Base-by-base conservation (phyloP, 495 filamentous ascomycete genomes). In the Penicillium simplicissimum region DNA sequence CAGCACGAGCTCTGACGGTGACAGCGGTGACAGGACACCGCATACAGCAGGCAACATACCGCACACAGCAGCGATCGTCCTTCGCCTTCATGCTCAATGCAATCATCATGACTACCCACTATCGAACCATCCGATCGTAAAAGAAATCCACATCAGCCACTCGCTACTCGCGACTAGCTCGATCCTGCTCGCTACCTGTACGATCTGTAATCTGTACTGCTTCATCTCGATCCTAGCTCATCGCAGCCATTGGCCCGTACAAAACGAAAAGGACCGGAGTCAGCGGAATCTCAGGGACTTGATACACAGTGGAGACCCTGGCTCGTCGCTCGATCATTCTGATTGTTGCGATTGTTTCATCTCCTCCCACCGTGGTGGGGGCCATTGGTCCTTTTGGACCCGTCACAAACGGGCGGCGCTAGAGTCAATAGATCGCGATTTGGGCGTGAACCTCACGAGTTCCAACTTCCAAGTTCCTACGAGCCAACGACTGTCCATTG, bases 321-420 rank as follows among this genome's bases (percentile, higher is more conserved):
- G 17, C 55, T 17, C 25, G 28, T 34, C 8, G 19, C 42, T 19
- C 19, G 42, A 45, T 45, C 11, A 11, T 23, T 40, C 42, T 45
- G 42, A 45, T 43, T 36, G 56, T 25, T 31, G 28, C 31, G 15
- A 33, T 49, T 51, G 65, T 67, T 64, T 67, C 65, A 67, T 57
- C 33, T 66, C 13, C 3, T 10, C 36, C 31, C 31, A 40, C 25
- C n/a, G 2, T 7, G 35, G 62, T 65, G 62, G 62, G 40, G 62
- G 38, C 62, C 58, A 58, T 60, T 53, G 51, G 28, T 19, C 51
- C 31, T 31, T 8, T 37, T 54, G 52, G 64, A 62, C 47, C 63
- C 63, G 34, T 66, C 64, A 62, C 43, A 61, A 62, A 38, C 14
- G 11, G 17, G 59, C 42, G 28, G 49, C 60, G 55, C 61, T 63